Base-by-base conservation (phyloP, 805 yeast species). In the Torulaspora gathmanii region DNA sequence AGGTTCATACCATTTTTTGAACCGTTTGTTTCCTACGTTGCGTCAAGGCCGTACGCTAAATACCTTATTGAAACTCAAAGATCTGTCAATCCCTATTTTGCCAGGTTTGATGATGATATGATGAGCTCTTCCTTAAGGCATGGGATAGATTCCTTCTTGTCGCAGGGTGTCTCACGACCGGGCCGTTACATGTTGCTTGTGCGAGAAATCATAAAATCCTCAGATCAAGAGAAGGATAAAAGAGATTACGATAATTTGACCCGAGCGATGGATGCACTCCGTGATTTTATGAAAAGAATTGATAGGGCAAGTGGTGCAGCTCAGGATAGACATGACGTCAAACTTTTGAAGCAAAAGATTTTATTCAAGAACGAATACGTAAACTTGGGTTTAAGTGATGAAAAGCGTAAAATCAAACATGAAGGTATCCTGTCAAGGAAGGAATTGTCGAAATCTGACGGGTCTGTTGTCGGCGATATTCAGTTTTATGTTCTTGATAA, bases 21-120 rank as follows among this genome's bases (percentile, higher is more conserved):
- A 52, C 95, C 98, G 3, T 93, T 91, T 67, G 83, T 93, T 33
- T 78, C 83, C 35, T 93, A 93, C 64, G 95, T 96, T 47, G 96
- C 96, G 12, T 89, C 91, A 44, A 91, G 93, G 63, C 87, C 91
- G 39, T 89, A 88, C 70, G 98, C 97, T 5, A 88, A 89, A 64
- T 89, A 88, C 64, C 95, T 91, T 64, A 87, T 88, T 65, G 98
- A 93, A 68, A 75, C 96, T 38, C 98, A 91, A 62, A 86, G 89
- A 64, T 82, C 88, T 40, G 86, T 85, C 25, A 93, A 93, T 65
- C 83, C 95, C 38, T 78, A 85, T 49, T 91, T 93, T 70, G 90
- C 95, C n/a, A 72, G 93, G 58, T 93, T 93, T 64, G 86, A 91
- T 46, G 95, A 87, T 59, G 96, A 70, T 79, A 88, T 29, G 77